Conservation (phyloP, 257 asterid species). For the Plantago elongata region DNA sequence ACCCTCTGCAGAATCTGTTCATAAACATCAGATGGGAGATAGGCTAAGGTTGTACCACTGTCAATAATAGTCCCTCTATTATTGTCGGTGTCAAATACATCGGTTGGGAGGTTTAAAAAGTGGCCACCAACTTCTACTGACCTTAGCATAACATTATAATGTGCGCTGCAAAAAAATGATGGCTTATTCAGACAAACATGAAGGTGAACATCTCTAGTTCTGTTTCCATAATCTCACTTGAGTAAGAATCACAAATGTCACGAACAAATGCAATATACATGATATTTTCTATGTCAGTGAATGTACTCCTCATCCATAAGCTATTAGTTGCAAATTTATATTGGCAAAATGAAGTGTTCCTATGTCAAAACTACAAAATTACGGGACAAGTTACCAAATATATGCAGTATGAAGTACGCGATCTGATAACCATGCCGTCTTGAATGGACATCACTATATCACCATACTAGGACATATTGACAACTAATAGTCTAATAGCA, state of each 20-base stretch:
- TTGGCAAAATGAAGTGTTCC: no score
- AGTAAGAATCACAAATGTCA: no score
- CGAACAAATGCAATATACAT: no score
- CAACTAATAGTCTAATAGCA: background rate
- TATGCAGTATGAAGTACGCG: no score
- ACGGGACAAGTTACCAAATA: no score
- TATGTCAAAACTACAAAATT: no score
- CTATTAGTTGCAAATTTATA: no score
- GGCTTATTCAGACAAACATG: conserved; percentile 1
- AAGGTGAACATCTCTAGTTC: background rate
- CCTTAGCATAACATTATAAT: conserved; percentile 64
- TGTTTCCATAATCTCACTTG: no score
- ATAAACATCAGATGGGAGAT: conserved; percentile 71
- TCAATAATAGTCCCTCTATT: conserved; percentile 68
- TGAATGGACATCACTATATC: background rate
- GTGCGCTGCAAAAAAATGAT: conserved; percentile 48
- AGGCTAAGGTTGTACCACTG: conserved; percentile 94
- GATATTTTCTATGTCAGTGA: no score
- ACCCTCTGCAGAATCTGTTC: conserved; percentile 47
- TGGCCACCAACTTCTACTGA: conserved; percentile 78
- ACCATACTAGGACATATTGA: background rate
- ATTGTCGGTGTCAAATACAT: conserved; percentile 33
- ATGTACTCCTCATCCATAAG: no score
- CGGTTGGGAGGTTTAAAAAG: conserved; percentile 51
- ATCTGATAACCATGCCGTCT: no score